Evolutionary conservation across 2,329 filamentous ascomycete genomes (phyloP).

Genomic region (Aureobasidium zeae): DNA sequence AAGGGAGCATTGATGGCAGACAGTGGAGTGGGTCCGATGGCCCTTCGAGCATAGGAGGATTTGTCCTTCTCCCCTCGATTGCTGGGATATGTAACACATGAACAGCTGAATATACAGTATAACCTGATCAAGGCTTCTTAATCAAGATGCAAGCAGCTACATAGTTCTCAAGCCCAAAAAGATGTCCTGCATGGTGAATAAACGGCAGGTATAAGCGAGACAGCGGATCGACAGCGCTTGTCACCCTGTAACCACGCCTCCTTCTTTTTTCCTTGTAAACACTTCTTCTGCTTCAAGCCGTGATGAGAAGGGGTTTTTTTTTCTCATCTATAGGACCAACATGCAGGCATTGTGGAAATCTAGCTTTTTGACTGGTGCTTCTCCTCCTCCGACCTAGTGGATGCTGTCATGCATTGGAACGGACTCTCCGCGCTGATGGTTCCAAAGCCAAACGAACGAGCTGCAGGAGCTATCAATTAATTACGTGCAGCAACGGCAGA

Average conservation of each 20-base stretch:
- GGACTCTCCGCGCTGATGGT: neutral
- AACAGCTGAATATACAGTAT: neutral
- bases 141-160: neutral
- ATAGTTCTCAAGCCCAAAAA: neutral
- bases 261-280: neutral
- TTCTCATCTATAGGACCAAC: too few species aligned
- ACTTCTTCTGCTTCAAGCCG: neutral
- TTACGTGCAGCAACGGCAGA: neutral
- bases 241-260: constrained; percentile 1
- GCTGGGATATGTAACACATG: too few species aligned
- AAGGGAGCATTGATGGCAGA: constrained; percentile 1
- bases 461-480: neutral
- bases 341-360: neutral
- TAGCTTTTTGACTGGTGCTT: neutral
- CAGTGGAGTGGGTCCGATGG: too few species aligned
- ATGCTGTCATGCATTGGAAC: neutral
- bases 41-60: too few species aligned
- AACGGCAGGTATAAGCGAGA: neutral
- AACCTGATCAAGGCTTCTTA: neutral
- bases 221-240: constrained; percentile 1
- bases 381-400: neutral
- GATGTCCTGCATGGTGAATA: constrained; percentile 1
- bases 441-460: neutral
- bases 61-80: too few species aligned
- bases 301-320: neutral